Conservation (phyloP, 2,329 filamentous ascomycete species). For the Fusarium sp. region DNA sequence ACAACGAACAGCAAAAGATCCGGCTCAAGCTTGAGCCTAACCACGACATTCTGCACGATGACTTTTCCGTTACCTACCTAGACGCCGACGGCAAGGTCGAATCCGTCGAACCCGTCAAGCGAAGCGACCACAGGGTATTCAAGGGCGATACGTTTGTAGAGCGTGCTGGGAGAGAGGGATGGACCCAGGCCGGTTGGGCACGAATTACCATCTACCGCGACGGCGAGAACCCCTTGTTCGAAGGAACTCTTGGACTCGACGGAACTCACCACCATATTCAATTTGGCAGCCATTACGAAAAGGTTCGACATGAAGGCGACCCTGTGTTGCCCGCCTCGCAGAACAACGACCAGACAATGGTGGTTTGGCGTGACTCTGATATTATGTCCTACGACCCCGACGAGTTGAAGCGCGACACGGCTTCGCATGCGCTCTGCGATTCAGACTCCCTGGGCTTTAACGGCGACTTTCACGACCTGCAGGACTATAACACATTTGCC, state of each 20-base stretch:
- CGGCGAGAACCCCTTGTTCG: slow-evolving; percentile 83
- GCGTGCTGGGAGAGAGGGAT: slow-evolving; percentile 69
- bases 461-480: slow-evolving; percentile 68
- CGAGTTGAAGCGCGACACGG: slow-evolving; percentile 73
- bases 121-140: slow-evolving; percentile 83
- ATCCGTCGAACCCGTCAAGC: slow-evolving; percentile 75
- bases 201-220: slow-evolving; percentile 83
- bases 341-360: slow-evolving; percentile 79
- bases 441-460: slow-evolving; percentile 88
- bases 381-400: slow-evolving; percentile 62
- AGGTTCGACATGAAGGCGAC: slow-evolving; percentile 78
- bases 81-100: slow-evolving; percentile 77
- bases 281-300: slow-evolving; percentile 77
- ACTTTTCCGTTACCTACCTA: slow-evolving; percentile 80
- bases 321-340: slow-evolving; percentile 67
- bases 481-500: slow-evolving; percentile 65
- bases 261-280: slow-evolving; percentile 90
- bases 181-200: slow-evolving; percentile 89
- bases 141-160: slow-evolving; percentile 82
- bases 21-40: slow-evolving; percentile 90
- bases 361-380: slow-evolving; percentile 93
- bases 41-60: slow-evolving; percentile 85
- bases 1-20: slow-evolving; percentile 74
- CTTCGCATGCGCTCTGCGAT: slow-evolving; percentile 68
- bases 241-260: slow-evolving; percentile 86